Base-by-base conservation (phyloP, 768 basidiomycete genomes). In the Boletus subcaerulescens region DNA sequence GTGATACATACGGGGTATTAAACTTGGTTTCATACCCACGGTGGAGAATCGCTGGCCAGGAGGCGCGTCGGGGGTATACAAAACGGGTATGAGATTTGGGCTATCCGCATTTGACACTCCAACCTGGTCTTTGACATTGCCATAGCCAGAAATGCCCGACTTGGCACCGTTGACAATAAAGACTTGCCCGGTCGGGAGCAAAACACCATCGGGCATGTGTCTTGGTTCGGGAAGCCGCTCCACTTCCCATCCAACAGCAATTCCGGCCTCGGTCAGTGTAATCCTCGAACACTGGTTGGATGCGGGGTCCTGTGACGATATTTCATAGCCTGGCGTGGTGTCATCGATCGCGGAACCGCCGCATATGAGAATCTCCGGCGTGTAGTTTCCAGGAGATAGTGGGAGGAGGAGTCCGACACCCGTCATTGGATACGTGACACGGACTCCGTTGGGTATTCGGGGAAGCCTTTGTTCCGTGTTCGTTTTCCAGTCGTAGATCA, bases 351-450 rank as follows among this genome's bases (percentile, higher is more conserved):
- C 71, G 1, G 91, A 89, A 12, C 91, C 91, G 11, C 91, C 91
- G 52, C 91, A 93, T 26, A 93, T 68, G 20, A 93, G 74, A 41
- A 93, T 71, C 60, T 89, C 87, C 0, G 91, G 80, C 6, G 75
- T 73, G 60, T 88, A 92, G 60, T 83, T 83, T 10, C 78, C 74
- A 3, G 83, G 81, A 5, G 78, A 78, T 9, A 93, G 74, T 11
- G 91, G 89, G 10, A 93, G 80, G 40, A 93, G 75, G n/a, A 89
- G 58, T 13, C 76, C 89, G 15, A 84, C 84, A 40, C 85, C 91
- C 24, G 88, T 74, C 86, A 91, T 88, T 1, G 90, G 90, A 66
- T 93, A 92, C 0, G 90, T 90, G 35, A 91, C 83, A 24, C 88
- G 87, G 15, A 90, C 82, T 41, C 83, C 84, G 57, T 92, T 89